Conservation (phyloP, 2,329 filamentous ascomycete genomes). For the Sporothrix euskadiensis region DNA sequence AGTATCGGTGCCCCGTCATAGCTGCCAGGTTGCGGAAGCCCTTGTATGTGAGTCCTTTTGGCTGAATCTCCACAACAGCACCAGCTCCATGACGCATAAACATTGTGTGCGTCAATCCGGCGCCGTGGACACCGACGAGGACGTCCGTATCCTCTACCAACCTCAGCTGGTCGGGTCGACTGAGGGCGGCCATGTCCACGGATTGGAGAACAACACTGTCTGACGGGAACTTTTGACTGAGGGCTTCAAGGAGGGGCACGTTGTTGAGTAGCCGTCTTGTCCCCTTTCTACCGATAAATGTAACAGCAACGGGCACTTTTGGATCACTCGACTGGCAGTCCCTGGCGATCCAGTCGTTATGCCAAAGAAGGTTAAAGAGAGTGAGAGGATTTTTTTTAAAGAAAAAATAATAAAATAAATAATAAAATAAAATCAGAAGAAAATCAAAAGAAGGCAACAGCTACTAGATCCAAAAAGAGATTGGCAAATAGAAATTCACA, state of each 20-base stretch:
- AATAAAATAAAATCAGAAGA: too few relatives aligned
- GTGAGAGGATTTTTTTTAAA: too few relatives aligned
- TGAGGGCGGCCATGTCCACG: constrained; percentile 44
- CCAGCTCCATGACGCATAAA: constrained; percentile 41
- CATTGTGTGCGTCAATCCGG: constrained; percentile 46
- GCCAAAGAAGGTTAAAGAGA: constrained; percentile 45
- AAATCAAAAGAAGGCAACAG: neutral
- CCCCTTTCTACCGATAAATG: constrained; percentile 42
- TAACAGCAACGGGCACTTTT: constrained; percentile 36
- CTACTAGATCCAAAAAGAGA: neutral
- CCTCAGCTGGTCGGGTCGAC: constrained; percentile 43
- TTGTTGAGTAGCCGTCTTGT: constrained; percentile 39
- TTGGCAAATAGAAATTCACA: neutral
- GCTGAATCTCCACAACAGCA: constrained; percentile 47
- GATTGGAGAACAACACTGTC: constrained; percentile 24
- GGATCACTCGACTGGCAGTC: constrained; percentile 37
- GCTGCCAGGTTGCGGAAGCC: constrained; percentile 48
- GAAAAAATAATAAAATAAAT: neutral
- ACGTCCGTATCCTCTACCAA: constrained; percentile 44
- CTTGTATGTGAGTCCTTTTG: constrained; percentile 40
- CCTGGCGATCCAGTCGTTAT: constrained; percentile 42
- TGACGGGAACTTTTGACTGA: neutral
- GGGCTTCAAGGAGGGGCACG: constrained; percentile 35
- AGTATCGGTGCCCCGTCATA: constrained; percentile 43
- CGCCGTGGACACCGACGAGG: constrained; percentile 48